Evolutionary conservation across 352 stramenopile genomes (phyloP).

Genomic region (Peronospora farinosa): DNA sequence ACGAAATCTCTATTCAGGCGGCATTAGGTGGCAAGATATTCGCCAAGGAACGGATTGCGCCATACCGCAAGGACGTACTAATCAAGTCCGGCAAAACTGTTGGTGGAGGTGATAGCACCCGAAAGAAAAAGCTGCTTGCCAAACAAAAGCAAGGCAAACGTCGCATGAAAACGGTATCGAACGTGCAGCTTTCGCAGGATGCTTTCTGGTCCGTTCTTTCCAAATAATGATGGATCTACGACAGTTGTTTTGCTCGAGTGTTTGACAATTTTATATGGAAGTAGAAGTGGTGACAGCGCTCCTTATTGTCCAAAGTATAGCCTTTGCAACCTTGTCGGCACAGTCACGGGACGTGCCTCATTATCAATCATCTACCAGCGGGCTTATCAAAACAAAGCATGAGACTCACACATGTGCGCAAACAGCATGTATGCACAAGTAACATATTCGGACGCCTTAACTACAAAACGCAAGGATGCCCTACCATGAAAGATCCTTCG

Average conservation of each 20-base stretch:
- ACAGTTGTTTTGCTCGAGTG: not conserved
- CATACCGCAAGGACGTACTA: constrained; percentile 95
- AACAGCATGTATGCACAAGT: constrained; percentile 11
- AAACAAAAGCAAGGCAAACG: constrained; percentile 99
- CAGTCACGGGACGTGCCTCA: too few species aligned
- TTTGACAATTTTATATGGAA: not conserved
- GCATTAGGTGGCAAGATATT: constrained; percentile 94
- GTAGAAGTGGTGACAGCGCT: too few species aligned
- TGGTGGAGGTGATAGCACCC: constrained; percentile 93
- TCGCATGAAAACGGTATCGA: constrained; percentile 93
- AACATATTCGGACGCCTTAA: constrained; percentile 10
- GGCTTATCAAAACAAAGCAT: too few species aligned
- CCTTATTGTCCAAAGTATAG: too few species aligned
- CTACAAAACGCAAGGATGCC: constrained; percentile 5
- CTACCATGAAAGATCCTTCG: constrained; percentile 63
- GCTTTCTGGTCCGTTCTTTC: constrained; percentile 97
- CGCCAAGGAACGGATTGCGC: constrained; percentile 93
- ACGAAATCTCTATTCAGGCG: constrained; percentile 98
- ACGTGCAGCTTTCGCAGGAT: constrained; percentile 95
- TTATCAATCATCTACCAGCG: too few species aligned
- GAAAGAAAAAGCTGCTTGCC: constrained; percentile 99
- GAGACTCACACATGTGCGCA: not conserved
- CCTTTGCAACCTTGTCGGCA: too few species aligned
- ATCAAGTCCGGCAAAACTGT: constrained; percentile 95
- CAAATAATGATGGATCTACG: constrained; percentile 47